These are phyloP conservation scores for Fraxinus greggii DNA, from an alignment of 305 asterid species.

Conservation along the genomic window DNA sequence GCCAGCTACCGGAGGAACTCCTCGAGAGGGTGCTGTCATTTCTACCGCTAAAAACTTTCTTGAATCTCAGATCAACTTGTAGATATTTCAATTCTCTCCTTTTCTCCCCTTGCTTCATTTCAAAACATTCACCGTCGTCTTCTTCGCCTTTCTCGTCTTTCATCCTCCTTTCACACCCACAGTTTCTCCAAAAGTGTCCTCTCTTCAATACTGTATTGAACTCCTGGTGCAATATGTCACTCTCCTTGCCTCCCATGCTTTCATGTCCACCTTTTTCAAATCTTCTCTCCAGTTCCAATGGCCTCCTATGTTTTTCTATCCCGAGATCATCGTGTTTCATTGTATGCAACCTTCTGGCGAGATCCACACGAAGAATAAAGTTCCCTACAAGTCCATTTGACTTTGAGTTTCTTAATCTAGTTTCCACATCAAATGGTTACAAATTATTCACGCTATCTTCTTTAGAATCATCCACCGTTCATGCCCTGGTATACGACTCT, in stretches of 20 bases:
- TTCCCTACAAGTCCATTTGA: constrained; percentile 45
- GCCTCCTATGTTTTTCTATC: constrained; percentile 55
- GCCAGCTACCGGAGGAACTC: constrained; percentile 53
- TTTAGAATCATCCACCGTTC: constrained; percentile 30
- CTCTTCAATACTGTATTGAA: constrained; percentile 45
- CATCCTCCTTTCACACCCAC: constrained; percentile 68
- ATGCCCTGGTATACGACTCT: constrained; percentile 45
- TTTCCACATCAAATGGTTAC: constrained; percentile 30
- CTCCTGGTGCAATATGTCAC: constrained; percentile 44
- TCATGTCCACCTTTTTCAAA: constrained; percentile 26
- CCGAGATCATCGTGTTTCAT: constrained; percentile 36
- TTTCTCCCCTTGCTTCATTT: constrained; percentile 47
- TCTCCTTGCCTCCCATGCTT: constrained; percentile 32
- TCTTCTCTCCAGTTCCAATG: constrained; percentile 47
- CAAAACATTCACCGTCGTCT: constrained; percentile 37
- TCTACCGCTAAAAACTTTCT: constrained; percentile 54
- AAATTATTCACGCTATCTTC: constrained; percentile 43
- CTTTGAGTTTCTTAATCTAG: constrained; percentile 43
- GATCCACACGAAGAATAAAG: constrained; percentile 36
- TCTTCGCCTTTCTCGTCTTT: constrained; percentile 45
- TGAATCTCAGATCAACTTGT: constrained; percentile 58
- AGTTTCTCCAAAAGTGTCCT: constrained; percentile 36
- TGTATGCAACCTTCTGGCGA: constrained; percentile 42
- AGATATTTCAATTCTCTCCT: constrained; percentile 57
- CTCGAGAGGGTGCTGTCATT: constrained; percentile 56